Evolutionary conservation across 176 grass and related monocot genomes (phyloP), one percentile per base, ranked within the genome.

Genomic region (Rhynchospora tenuis): DNA sequence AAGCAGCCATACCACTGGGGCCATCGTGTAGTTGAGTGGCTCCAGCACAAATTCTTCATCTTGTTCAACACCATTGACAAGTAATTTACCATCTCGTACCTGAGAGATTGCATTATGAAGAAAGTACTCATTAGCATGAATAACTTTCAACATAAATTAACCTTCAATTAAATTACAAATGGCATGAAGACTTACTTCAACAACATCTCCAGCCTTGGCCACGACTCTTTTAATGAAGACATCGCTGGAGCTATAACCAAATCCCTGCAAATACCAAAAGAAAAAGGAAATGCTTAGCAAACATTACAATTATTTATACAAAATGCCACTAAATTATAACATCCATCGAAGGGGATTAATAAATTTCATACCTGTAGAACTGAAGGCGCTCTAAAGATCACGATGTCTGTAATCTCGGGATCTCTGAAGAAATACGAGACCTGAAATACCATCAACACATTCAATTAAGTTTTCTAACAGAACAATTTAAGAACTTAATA

Each of bases 201-300:
- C 86, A 80, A 44, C 68, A 79, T 99, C 93, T 66, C 91, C 91
- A 4, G 91, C 96, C 67, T 91, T 95, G 0, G 93, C 96, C 44
- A 99, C 96, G 83, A 99, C 83, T 89, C 96, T 95, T 84, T 99
- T 99, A 57, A 99, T 90, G 80, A 99, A 99, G 44, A 95, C 96
- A 91, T 99, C 96, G 86, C 74, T 83, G 64, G 96, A 88, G 77
- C 83, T 89, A 89, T 88, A 99, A 78, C 96, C 96, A 81, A 89
- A 11, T 79, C 75, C 59, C 96, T 99, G 83, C 15, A 68, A 83
- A 82, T 59, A 87, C 17, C 15, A 45, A 12, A 45, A 55, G 26
- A 24, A 75, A 31, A 42, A 57, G 83, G 57, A 91, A 85, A 61
- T 15, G 15, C 73, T 80, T 81, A 68, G 19, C 44, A n/a, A 38